Conservation (phyloP, 768 basidiomycete genomes). For the Xerocomus spinulosus region DNA sequence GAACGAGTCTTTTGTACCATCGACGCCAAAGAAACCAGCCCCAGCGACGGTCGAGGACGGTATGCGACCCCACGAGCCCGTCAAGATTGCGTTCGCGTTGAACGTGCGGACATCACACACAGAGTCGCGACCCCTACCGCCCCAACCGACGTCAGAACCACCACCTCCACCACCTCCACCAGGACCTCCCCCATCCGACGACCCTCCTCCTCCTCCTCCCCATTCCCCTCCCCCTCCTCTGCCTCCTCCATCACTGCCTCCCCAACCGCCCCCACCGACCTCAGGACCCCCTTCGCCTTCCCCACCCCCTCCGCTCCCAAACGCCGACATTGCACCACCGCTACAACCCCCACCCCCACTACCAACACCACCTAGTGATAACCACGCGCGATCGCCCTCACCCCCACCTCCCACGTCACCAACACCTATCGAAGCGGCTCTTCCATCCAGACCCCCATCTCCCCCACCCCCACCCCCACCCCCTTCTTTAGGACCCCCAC, state of each 20-base stretch:
- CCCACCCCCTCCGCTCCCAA: no score
- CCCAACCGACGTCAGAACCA: constrained; percentile 36
- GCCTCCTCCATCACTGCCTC: constrained; percentile 26
- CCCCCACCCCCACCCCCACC: constrained; percentile 22
- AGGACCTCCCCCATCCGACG: constrained; percentile 27
- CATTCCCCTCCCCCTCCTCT: constrained; percentile 28
- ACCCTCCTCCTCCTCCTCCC: constrained; percentile 30
- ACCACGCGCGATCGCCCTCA: constrained; percentile 21
- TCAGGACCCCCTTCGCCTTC: constrained; percentile 27
- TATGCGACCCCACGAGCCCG: constrained; percentile 29
- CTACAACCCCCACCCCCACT: constrained; percentile 12
- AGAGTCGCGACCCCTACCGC: constrained; percentile 30
- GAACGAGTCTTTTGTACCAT: constrained; percentile 11
- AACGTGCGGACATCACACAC: constrained; percentile 25
- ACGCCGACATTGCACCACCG: constrained; percentile 11
- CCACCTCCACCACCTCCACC: constrained; percentile 35
- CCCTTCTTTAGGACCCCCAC: constrained; percentile 14
- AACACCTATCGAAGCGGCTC: constrained; percentile 21
- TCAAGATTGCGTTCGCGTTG: constrained; percentile 30
- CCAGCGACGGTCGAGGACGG: constrained; percentile 28
- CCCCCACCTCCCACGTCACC: constrained; percentile 25
- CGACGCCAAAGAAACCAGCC: constrained; percentile 13
- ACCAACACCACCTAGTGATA: constrained; percentile 9
- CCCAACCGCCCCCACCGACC: constrained; percentile 23
- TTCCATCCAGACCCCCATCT: constrained; percentile 27